Evolutionary conservation across 2,329 filamentous ascomycete genomes (phyloP), one percentile per base, ranked within the genome.

Genomic region (Aspergillus luchuensis): DNA sequence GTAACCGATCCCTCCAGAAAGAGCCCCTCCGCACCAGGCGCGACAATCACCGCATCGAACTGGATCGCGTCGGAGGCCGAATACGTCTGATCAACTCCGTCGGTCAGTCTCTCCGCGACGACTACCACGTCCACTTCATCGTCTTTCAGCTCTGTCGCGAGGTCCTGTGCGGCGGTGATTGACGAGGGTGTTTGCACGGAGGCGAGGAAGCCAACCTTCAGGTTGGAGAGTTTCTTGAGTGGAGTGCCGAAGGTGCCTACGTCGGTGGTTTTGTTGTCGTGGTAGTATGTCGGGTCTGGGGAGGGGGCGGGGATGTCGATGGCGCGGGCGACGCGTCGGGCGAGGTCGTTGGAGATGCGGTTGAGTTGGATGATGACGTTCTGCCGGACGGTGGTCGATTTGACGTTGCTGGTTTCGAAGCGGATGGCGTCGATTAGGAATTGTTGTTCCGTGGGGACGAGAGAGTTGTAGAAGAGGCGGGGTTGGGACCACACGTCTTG

Each of bases 401-500:
- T 77, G 36, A 91, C 67, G 13, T 89, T 83, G 21, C 85, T 82
- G 0, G 82, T 83, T 76, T 92, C 89, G 72, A 91, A 91, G 28
- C 89, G 87, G 57, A 91, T 86, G 0, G 88, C 89, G 72, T 91
- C 89, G 76, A 91, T 82, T 41, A 91, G 74, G 70, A 90, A 88
- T 69, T 91, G 89, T 72, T 90, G 85, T 75, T 91, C 89, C 0
- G 81, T 80, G 1, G 82, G 79, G 1, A 82, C 79, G 53, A 92
- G 79, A 0, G 88, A 91, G 81, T 91, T 91, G 82, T 85, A 91
- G 78, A 91, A 91, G 11, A 91, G 80, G 1, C 89, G 84, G 0
- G 88, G 85, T 71, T 92, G 89, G 3, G 85, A 86, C 88, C 88
- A 91, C 71, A 87, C 86, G 69, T 91, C 88, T n/a, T 82, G 74